Conservation (phyloP, 495 filamentous ascomycete genomes). For the Chaetomium tenue region DNA sequence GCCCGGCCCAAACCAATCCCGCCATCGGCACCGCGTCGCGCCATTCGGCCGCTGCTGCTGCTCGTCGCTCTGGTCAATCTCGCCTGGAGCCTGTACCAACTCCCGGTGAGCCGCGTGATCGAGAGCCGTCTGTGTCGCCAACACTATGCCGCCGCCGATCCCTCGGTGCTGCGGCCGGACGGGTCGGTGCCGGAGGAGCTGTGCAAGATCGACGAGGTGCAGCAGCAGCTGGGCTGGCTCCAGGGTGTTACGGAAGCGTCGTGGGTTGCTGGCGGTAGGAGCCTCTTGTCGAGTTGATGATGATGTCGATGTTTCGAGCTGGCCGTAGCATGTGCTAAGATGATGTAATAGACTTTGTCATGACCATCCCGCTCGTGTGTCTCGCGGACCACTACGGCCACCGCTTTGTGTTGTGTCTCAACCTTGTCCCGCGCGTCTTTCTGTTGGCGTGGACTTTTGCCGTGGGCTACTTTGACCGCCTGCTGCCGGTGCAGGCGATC, state of each 20-base stretch:
- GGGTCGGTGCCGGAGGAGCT: conserved; percentile 44
- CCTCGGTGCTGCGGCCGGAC: conserved; percentile 34
- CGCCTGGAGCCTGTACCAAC: conserved; percentile 45
- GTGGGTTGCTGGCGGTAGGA: conserved; percentile 48
- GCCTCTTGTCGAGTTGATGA: background rate
- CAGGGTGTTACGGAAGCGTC: conserved; percentile 45
- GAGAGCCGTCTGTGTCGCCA: conserved; percentile 49
- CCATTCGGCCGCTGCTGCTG: conserved; percentile 36
- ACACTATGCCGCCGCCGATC: conserved; percentile 43
- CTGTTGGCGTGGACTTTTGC: conserved; percentile 43
- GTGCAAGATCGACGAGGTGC: conserved; percentile 49
- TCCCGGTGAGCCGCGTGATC: conserved; percentile 49
- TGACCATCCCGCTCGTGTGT: conserved; percentile 47
- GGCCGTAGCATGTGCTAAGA: conserved; percentile 7
- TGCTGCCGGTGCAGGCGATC: conserved; percentile 40
- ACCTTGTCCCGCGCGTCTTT: conserved; percentile 40
- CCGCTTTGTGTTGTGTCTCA: conserved; percentile 40
- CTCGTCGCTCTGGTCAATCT: conserved; percentile 47
- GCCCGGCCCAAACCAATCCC: background rate
- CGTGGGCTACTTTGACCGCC: conserved; percentile 42
- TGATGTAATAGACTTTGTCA: conserved; percentile 39
- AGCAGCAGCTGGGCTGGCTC: conserved; percentile 45
- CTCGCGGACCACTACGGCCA: conserved; percentile 42
- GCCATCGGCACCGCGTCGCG: conserved; percentile 3
- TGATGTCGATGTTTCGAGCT: background rate